Conservation (phyloP, 208 protist genomes). For the Acanthamoeba royreba region DNA sequence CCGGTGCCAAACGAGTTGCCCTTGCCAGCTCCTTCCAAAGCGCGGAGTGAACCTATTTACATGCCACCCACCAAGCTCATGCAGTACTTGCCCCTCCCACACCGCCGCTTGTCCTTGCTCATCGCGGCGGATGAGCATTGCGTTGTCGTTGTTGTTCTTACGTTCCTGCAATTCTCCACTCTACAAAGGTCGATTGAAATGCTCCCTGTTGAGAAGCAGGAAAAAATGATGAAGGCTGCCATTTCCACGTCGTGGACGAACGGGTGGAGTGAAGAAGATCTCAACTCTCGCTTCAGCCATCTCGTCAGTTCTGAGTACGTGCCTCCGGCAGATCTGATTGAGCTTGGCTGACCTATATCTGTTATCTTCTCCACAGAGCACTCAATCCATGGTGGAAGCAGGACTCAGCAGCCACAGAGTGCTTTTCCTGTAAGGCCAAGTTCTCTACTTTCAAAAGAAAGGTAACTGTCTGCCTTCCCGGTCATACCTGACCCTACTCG, state of each 20-base stretch:
- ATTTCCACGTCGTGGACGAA: background rate
- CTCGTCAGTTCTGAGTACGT: background rate
- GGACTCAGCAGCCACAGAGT: background rate
- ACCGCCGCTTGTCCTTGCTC: background rate
- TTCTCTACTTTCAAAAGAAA: background rate
- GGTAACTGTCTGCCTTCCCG: too few species aligned
- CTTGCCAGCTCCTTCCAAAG: too few species aligned
- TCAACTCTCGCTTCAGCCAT: background rate
- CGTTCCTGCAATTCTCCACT: background rate
- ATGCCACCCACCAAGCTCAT: background rate
- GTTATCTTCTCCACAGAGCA: background rate
- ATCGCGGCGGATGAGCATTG: too few species aligned
- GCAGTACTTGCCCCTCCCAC: background rate
- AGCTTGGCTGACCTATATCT: too few species aligned
- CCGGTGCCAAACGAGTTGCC: too few species aligned
- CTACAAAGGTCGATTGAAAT: background rate
- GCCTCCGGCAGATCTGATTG: too few species aligned
- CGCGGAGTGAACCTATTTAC: background rate
- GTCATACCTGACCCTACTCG: background rate
- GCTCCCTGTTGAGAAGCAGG: background rate
- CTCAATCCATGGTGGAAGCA: slow-evolving; percentile 4
- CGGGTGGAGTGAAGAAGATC: background rate
- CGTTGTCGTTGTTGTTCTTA: background rate
- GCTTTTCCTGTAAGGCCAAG: background rate
- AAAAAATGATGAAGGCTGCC: background rate